A percentile compares a stretch with the other conserved stretches of the same genome.
phyloP scores from a whole-genome alignment of 2,329 filamentous ascomycete species.

The Clarireedia hainanense region DNA sequence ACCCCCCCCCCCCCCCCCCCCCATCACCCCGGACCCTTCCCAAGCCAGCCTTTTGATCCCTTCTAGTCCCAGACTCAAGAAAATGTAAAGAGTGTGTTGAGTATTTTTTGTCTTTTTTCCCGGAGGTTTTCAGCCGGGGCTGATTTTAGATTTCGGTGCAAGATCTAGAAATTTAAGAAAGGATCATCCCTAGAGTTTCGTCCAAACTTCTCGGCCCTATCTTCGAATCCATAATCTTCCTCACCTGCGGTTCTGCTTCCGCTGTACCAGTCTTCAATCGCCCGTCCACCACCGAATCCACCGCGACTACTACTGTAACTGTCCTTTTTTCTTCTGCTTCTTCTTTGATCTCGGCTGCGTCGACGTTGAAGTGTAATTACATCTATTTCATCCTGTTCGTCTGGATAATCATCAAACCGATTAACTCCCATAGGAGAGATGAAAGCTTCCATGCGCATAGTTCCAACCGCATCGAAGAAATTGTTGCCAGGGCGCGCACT shows the following conservation, averaged over 20 bases:
- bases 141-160: not conserved
- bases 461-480: constrained; percentile 85
- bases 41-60: not conserved
- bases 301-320: constrained; percentile 23
- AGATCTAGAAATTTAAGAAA: constrained; percentile 48
- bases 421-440: constrained; percentile 53
- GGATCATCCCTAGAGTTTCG: constrained; percentile 47
- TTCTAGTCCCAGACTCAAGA: constrained; percentile 4
- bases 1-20: not conserved
- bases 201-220: constrained; percentile 30
- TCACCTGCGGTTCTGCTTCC: constrained; percentile 41
- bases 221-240: constrained; percentile 40
- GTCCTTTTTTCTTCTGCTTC: constrained; percentile 24
- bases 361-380: constrained; percentile 21
- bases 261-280: constrained; percentile 43
- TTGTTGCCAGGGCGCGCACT: constrained; percentile 28
- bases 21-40: not conserved
- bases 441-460: constrained; percentile 95
- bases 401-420: constrained; percentile 25
- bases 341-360: constrained; percentile 22
- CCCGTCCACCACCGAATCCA: constrained; percentile 30
- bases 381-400: constrained; percentile 29
- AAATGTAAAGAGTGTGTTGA: constrained; percentile 6
- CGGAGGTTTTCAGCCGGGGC: not conserved
- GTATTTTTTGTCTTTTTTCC: not conserved